Evolutionary conservation across 176 grass and related monocot species (phyloP), one percentile per base, ranked within the genome.

Genomic region (Urochloa ruziziensis): DNA sequence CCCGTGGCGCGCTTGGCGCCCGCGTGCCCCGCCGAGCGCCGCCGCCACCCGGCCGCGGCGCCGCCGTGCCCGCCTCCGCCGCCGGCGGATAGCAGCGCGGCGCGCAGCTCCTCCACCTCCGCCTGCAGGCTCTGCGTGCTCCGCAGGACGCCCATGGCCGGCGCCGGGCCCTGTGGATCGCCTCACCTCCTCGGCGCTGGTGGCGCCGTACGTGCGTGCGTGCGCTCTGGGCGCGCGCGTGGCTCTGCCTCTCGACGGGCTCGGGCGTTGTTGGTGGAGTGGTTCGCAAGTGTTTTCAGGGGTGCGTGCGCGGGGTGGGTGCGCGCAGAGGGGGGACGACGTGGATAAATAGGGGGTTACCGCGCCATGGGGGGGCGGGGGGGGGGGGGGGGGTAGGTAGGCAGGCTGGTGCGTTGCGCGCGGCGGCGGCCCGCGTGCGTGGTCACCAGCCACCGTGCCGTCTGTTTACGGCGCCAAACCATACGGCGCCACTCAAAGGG

Each of bases 91-190:
- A 82, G 62, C 35, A 98, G 82, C 80, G 84, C 73, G 46, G 78
- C 68, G 43, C 91, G 84, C 87, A 98, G 89, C 87, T 95, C 93
- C 61, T 98, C 85, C 76, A 98, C 93, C 89, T 98, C 96, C 36
- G 93, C 93, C 87, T 98, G 87, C 62, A 98, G 77, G 63, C 88
- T 95, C 62, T 93, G 91, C 67, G 91, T 95, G 82, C 90, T 97
- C 77, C 92, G 80, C 67, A 98, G 69, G 15, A 98, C 93, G 58
- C 96, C 93, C 96, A 95, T 33, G 62, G 15, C 10, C 9, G 42
- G 10, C 39, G 39, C 39, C n/a, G n/a, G n/a, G n/a, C n/a, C n/a
- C n/a, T n/a, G n/a, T n/a, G n/a, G n/a, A n/a, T n/a, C n/a, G n/a
- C n/a, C n/a, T n/a, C n/a, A n/a, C 13, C 30, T 37, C 9, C 23